phyloP scores from a whole-genome alignment of 2,329 filamentous ascomycete genomes.

The Sclerotinia glacialis region DNA sequence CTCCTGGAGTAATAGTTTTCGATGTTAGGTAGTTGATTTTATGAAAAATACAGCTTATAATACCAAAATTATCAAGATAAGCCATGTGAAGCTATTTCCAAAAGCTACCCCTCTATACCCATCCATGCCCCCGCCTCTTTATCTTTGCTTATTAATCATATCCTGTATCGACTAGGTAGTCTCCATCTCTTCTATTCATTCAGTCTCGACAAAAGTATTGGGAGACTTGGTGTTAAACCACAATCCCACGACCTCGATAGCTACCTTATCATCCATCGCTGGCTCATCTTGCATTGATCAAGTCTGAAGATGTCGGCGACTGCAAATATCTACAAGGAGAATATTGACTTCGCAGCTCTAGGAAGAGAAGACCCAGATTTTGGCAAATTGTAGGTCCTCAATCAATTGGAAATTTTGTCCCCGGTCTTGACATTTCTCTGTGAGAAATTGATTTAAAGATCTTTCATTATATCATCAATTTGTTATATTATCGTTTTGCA shows the following conservation, averaged over 20 bases:
- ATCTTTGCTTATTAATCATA: not conserved
- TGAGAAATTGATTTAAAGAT: not conserved
- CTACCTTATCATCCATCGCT: not conserved
- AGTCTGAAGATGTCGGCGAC: slow-evolving; percentile 31
- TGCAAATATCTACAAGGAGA: slow-evolving; percentile 52
- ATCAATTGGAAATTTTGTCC: not conserved
- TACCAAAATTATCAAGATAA: not conserved
- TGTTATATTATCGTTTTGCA: not conserved
- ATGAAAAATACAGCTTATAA: slow-evolving; percentile 1
- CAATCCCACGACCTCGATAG: not conserved
- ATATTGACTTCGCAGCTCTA: slow-evolving; percentile 61
- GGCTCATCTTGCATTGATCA: not conserved
- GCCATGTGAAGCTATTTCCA: not conserved
- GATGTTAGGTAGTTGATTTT: not conserved
- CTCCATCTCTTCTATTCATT: not conserved
- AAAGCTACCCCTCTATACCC: slow-evolving; percentile 13
- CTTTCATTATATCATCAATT: not conserved
- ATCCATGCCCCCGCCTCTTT: not conserved
- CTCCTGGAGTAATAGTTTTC: not conserved
- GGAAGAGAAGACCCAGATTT: slow-evolving; percentile 58
- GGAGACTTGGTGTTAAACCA: not conserved
- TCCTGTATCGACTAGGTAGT: not conserved
- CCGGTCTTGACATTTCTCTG: slow-evolving; percentile 13
- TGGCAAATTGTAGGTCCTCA: slow-evolving; percentile 50
- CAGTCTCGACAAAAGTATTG: not conserved